Percentiles rank a stretch among this genome's conserved stretches.
These are phyloP conservation scores for Pestalotiopsis sp. DNA, from an alignment of 2,329 filamentous ascomycete genomes.

Conservation along the genomic window DNA sequence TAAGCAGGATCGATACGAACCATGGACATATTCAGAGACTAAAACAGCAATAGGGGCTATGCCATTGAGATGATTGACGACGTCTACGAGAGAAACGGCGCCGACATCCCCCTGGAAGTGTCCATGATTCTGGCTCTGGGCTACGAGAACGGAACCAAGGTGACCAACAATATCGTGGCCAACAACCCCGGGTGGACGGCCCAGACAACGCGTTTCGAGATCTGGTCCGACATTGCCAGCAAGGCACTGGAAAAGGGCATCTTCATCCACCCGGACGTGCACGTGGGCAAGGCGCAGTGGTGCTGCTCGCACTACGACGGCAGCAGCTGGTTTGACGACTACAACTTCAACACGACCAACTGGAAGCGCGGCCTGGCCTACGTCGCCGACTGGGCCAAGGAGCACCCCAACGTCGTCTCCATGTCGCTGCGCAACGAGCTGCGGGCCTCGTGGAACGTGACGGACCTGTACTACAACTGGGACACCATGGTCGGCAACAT, in stretches of 20 bases:
- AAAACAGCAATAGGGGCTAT: constrained; percentile 38
- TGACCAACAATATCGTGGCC: constrained; percentile 45
- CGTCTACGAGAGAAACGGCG: constrained; percentile 37
- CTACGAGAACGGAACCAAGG: constrained; percentile 45
- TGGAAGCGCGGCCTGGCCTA: constrained; percentile 56
- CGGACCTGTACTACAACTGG: constrained; percentile 44
- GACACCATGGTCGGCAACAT: constrained; percentile 21
- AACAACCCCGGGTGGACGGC: constrained; percentile 51
- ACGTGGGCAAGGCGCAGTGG: constrained; percentile 41
- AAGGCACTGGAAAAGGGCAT: constrained; percentile 31
- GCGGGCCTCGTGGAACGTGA: constrained; percentile 35
- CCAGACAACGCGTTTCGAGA: constrained; percentile 46
- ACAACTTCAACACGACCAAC: constrained; percentile 50
- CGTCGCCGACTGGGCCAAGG: constrained; percentile 45
- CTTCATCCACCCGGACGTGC: constrained; percentile 41
- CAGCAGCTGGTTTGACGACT: constrained; percentile 56
- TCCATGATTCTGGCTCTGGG: constrained; percentile 43
- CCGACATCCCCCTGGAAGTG: constrained; percentile 37
- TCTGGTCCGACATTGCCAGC: constrained; percentile 38
- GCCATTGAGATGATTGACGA: constrained; percentile 58
- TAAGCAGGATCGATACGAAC: constrained; percentile 31
- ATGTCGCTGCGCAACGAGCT: constrained; percentile 43
- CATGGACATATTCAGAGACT: not conserved
- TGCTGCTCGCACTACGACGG: constrained; percentile 50
- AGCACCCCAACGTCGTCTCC: constrained; percentile 39